These are phyloP conservation scores for Monosporascus sp. DNA, from an alignment of 2,329 filamentous ascomycete species.

Conservation along the genomic window DNA sequence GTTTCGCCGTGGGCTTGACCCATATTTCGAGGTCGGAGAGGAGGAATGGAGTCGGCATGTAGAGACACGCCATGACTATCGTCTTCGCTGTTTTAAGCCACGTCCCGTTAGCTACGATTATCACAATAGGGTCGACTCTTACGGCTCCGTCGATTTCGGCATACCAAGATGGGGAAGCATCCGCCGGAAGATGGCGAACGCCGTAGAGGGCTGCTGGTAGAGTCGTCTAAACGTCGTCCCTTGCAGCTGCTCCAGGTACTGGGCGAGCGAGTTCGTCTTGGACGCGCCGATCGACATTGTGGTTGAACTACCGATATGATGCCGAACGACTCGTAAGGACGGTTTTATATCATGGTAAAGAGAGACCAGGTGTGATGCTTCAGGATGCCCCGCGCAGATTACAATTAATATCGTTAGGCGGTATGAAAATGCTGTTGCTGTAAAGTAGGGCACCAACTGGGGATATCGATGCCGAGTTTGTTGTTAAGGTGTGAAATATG, in stretches of 20 bases:
- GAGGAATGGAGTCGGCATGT: conserved; percentile 75
- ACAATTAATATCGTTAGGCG: not conserved
- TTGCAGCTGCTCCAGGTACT: conserved; percentile 88
- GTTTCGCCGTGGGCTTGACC: conserved; percentile 63
- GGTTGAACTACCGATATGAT: not conserved
- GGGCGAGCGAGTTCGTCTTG: conserved; percentile 53
- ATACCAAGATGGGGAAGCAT: conserved; percentile 89
- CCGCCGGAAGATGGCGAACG: conserved; percentile 91
- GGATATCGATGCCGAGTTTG: not conserved
- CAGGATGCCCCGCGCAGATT: not conserved
- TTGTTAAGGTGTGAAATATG: not conserved
- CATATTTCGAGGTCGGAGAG: conserved; percentile 79
- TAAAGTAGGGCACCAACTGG: not conserved
- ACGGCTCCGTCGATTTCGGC: too few species aligned
- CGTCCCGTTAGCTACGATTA: conserved; percentile 1
- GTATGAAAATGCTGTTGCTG: not conserved
- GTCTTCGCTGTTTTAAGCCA: conserved; percentile 64
- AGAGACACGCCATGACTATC: conserved; percentile 92
- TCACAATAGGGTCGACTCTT: too few species aligned
- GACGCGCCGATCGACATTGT: conserved; percentile 20
- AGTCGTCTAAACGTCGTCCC: conserved; percentile 86
- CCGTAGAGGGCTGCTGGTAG: conserved; percentile 93
- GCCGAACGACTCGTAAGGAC: not conserved
- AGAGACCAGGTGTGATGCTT: not conserved
- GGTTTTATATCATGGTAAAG: not conserved